Evolutionary conservation across 345 rosid species (phyloP).

Genomic region (Geranium brycei): DNA sequence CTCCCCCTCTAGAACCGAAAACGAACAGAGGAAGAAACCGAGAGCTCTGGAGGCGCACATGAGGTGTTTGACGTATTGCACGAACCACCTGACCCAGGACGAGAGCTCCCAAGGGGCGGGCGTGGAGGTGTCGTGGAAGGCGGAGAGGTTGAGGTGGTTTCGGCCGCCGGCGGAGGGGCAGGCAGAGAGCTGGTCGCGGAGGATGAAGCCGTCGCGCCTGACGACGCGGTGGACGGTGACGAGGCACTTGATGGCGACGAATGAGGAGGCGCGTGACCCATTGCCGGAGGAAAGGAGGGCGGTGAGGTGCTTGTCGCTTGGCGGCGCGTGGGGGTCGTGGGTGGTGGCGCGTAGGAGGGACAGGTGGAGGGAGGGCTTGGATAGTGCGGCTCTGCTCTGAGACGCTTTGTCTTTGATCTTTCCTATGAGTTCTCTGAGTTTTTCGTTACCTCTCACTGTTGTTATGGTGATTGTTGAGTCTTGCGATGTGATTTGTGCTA

Average conservation of each 20-base stretch:
- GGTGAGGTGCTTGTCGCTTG: slow-evolving; percentile 37
- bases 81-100: slow-evolving; percentile 84
- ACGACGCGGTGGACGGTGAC: slow-evolving; percentile 40
- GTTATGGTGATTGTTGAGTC: too few species aligned
- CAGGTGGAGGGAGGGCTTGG: slow-evolving; percentile 43
- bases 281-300: slow-evolving; percentile 52
- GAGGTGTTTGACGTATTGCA: slow-evolving; percentile 49
- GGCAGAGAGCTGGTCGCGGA: slow-evolving; percentile 76
- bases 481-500: too few species aligned
- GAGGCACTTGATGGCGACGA: slow-evolving; percentile 14
- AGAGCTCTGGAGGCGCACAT: slow-evolving; percentile 50
- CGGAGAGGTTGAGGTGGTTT: slow-evolving; percentile 67
- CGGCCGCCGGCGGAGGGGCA: slow-evolving; percentile 70
- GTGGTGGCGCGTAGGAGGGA: slow-evolving; percentile 71
- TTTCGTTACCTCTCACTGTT: background rate
- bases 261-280: slow-evolving; percentile 64
- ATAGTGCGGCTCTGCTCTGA: slow-evolving; percentile 61
- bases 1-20: slow-evolving; percentile 33
- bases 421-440: slow-evolving; percentile 45
- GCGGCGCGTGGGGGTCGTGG: slow-evolving; percentile 51
- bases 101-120: slow-evolving; percentile 68
- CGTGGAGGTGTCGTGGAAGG: slow-evolving; percentile 51
- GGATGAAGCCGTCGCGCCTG: slow-evolving; percentile 62
- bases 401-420: slow-evolving; percentile 65
- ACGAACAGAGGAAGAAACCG: slow-evolving; percentile 53